Percentiles rank a stretch among this genome's conserved stretches.
Conservation (phyloP, 2,329 filamentous ascomycete genomes). For the Beauveria scarabaeidicola region DNA sequence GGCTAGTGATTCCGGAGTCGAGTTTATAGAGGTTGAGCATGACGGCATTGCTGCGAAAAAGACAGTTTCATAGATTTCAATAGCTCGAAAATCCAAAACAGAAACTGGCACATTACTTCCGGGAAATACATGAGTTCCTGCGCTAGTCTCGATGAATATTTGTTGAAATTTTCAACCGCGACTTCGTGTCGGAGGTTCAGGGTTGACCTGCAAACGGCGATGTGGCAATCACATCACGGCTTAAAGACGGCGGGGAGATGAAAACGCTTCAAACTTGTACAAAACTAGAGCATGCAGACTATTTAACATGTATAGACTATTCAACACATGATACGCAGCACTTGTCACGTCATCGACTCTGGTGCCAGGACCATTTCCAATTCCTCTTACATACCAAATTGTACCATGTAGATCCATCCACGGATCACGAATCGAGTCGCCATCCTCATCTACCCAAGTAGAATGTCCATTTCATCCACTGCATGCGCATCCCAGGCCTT, state of each 20-base stretch:
- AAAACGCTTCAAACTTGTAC: constrained; percentile 1
- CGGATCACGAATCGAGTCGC: background rate
- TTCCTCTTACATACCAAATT: background rate
- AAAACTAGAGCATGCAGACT: background rate
- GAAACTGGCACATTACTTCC: too few relatives aligned
- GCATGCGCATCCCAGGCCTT: constrained; percentile 33
- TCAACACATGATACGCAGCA: constrained; percentile 1
- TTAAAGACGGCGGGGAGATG: too few relatives aligned
- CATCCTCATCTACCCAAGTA: constrained; percentile 27
- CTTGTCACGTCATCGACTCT: background rate
- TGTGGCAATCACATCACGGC: background rate
- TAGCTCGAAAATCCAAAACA: too few relatives aligned
- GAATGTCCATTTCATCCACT: constrained; percentile 31
- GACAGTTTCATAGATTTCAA: background rate
- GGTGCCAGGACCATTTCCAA: background rate
- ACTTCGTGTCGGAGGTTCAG: too few relatives aligned
- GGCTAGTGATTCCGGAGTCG: background rate
- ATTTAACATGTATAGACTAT: background rate
- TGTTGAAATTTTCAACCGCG: too few relatives aligned
- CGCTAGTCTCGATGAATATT: too few relatives aligned
- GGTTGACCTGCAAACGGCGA: background rate
- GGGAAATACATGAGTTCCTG: too few relatives aligned
- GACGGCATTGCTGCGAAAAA: background rate
- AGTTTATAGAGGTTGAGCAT: background rate
- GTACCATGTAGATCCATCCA: background rate